Conservation (phyloP, 805 yeast genomes). For the Candida taoyuanica region DNA sequence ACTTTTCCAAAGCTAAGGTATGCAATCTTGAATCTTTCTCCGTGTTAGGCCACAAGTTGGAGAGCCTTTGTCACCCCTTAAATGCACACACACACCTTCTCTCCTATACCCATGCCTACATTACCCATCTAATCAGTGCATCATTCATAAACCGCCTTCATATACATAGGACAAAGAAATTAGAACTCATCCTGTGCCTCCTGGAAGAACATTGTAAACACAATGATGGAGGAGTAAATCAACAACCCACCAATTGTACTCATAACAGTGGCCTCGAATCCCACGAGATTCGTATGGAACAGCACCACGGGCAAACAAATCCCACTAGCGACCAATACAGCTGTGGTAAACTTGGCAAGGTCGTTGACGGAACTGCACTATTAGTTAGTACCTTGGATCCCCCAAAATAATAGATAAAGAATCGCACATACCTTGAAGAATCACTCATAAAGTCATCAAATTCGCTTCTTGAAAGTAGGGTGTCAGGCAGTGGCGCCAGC, state of each 20-base stretch:
- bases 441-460: conserved; percentile 61
- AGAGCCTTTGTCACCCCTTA: background rate
- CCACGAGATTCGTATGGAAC: conserved; percentile 69
- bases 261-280: conserved; percentile 66
- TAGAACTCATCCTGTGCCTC: conserved; percentile 36
- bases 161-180: background rate
- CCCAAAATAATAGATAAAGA: background rate
- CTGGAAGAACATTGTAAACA: conserved; percentile 74
- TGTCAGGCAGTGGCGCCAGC: conserved; percentile 69
- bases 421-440: conserved; percentile 31
- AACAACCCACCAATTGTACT: conserved; percentile 80
- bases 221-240: conserved; percentile 77
- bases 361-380: conserved; percentile 48
- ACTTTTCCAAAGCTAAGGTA: no score
- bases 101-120: background rate
- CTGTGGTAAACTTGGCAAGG: conserved; percentile 74
- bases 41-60: no score
- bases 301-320: conserved; percentile 69
- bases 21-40: no score
- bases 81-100: background rate
- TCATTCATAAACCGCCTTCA: background rate
- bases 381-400: conserved; percentile 20
- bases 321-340: conserved; percentile 72
- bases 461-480: conserved; percentile 45
- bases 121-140: background rate